Evolutionary conservation across 163 green algal genomes (phyloP).

Genomic region (Chlamydomonas reinhardtii): DNA sequence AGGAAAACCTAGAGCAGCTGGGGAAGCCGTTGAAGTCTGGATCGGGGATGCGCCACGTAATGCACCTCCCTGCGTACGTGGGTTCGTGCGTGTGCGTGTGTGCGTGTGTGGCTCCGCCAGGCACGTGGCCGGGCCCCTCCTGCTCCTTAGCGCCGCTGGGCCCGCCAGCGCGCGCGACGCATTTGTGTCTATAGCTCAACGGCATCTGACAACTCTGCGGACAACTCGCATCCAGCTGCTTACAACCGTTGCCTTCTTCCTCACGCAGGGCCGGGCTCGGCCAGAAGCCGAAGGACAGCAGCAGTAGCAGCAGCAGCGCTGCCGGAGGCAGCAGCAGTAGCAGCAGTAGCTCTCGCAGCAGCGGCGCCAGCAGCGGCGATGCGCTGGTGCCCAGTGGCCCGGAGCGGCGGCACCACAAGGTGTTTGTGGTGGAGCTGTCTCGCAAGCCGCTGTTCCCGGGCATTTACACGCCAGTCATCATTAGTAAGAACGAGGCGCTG

Average conservation of each 20-base stretch:
- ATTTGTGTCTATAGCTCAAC: no score
- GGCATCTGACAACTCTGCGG: no score
- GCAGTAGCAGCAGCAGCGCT: not conserved
- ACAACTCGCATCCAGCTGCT: no score
- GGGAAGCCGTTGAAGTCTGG: no score
- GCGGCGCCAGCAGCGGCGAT: conserved; percentile 6
- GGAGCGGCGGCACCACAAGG: conserved; percentile 61
- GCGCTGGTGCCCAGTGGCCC: conserved; percentile 50
- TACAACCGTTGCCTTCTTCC: no score
- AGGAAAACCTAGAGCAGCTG: no score
- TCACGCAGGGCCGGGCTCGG: conserved; percentile 11
- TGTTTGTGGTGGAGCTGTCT: conserved; percentile 69
- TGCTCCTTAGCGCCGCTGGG: no score
- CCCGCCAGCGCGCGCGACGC: no score
- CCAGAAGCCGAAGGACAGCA: conserved; percentile 20
- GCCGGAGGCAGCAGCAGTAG: not conserved
- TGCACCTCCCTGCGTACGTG: not conserved
- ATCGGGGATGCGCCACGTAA: not conserved
- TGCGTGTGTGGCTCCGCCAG: not conserved
- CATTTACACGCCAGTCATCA: conserved; percentile 72
- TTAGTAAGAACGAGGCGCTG: conserved; percentile 83
- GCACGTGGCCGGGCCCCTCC: not conserved
- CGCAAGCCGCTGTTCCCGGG: conserved; percentile 76
- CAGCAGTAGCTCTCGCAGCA: not conserved
- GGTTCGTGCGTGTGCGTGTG: not conserved